Evolutionary conservation across 192 early-diverging fungal species (phyloP), one percentile per base, ranked within the genome.

Genomic region (Funneliformis geosporum): DNA sequence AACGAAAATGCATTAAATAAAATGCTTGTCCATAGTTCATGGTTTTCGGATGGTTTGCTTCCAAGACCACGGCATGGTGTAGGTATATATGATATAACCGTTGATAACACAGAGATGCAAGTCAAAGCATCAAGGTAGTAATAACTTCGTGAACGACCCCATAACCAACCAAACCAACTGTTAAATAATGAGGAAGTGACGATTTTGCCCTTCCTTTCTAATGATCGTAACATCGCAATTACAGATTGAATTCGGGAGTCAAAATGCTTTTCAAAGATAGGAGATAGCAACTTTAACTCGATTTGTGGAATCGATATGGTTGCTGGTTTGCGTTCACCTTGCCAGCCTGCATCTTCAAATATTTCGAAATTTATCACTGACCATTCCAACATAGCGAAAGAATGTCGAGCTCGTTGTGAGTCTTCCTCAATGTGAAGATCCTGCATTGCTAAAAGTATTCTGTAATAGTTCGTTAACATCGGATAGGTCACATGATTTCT

Each of bases 11-110:
- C 33, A 0, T 11, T 18, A 28, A 28, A 76, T 38, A 76, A 76
- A 59, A 79, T 79, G 27, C 62, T 59, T 7, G 21, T 3, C 78
- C 50, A 79, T 12, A 69, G n/a, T 27, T 69, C 65, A 47, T 79
- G 43, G 44, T 68, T 79, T 46, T 79, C 77, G 38, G 77, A 79
- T 0, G 62, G 65, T 7, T 27, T 67, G 14, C 46, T 47, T 12
- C 46, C 73, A 23, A 75, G 73, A 60, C 73, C 73, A 60, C 21
- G 47, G 5, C 47, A 75, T 75, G 73, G 73, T 75, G 73, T 75
- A 75, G 47, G 47, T 47, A 60, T 75, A 10, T 75, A 75, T 75
- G 25, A 50, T 6, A 75, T 50, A 75, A 75, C 73, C 0, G 73
- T 23, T 40, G 73, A 27, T 1, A 75, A 8, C 25, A 46, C 73